Conservation (phyloP, 805 yeast genomes). For the Candida sonorensis region DNA sequence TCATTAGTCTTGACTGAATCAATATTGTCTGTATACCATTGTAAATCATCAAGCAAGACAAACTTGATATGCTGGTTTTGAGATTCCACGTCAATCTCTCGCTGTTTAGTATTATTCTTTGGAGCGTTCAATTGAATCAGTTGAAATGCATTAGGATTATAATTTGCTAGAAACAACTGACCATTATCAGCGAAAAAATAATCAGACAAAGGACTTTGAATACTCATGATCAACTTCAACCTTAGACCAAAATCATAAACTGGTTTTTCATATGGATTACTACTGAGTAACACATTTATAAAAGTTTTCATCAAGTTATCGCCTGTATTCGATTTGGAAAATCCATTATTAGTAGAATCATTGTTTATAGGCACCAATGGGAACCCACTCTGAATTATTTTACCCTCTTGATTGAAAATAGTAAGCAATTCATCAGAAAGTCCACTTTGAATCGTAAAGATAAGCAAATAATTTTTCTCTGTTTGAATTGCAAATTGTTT, state of each 20-base stretch:
- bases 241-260: conserved; percentile 27
- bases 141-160: conserved; percentile 30
- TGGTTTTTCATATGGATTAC: conserved; percentile 20
- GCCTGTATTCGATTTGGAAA: too few relatives aligned
- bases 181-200: conserved; percentile 20
- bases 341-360: background rate
- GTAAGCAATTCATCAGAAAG: conserved; percentile 25
- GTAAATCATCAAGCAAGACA: conserved; percentile 23
- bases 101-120: conserved; percentile 5
- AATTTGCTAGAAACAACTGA: conserved; percentile 22
- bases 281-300: conserved; percentile 20
- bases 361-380: conserved; percentile 14
- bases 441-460: conserved; percentile 33
- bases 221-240: conserved; percentile 28
- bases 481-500: conserved; percentile 36
- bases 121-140: conserved; percentile 19
- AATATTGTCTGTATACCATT: conserved; percentile 23
- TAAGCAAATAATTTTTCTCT: conserved; percentile 30
- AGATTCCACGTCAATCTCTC: conserved; percentile 14
- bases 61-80: conserved; percentile 23
- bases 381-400: conserved; percentile 29
- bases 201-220: conserved; percentile 27
- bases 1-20: conserved; percentile 7
- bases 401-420: conserved; percentile 23
- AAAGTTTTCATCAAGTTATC: conserved; percentile 19